Evolutionary conservation across 805 yeast species (phyloP).

Genomic region (Nakazawaea molendinolei): DNA sequence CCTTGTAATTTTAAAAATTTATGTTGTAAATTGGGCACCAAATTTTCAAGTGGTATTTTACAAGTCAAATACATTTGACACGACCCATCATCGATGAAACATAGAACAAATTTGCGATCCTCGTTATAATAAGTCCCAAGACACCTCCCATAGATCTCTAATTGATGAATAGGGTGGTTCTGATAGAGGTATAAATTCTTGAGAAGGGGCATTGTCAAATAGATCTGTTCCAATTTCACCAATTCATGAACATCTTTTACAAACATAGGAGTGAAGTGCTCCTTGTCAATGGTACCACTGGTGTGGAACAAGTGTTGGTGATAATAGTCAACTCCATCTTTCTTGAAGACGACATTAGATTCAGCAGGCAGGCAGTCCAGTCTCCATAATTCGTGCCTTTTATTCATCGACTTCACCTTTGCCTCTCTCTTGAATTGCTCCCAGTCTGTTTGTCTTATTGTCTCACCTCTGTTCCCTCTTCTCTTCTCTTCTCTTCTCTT

Average conservation of each 20-base stretch:
- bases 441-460: no score
- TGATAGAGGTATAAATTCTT: neutral
- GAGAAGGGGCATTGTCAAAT: neutral
- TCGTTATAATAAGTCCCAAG: neutral
- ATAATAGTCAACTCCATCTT: slow-evolving; percentile 2
- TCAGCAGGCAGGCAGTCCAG: slow-evolving; percentile 4
- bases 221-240: slow-evolving; percentile 3
- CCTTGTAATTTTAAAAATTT: slow-evolving; percentile 3
- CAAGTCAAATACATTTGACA: slow-evolving; percentile 6
- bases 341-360: slow-evolving; percentile 1
- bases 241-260: neutral
- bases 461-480: no score
- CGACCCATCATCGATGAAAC: slow-evolving; percentile 9
- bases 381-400: neutral
- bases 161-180: slow-evolving; percentile 5
- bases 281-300: no score
- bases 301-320: slow-evolving; percentile 5
- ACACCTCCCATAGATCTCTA: slow-evolving; percentile 8
- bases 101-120: neutral
- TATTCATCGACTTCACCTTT: no score
- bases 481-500: no score
- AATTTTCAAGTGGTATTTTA: neutral
- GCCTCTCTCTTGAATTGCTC: no score
- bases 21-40: neutral
- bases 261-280: no score